phyloP scores from a whole-genome alignment of 495 filamentous ascomycete genomes.

The Aspergillus homomorphus region DNA sequence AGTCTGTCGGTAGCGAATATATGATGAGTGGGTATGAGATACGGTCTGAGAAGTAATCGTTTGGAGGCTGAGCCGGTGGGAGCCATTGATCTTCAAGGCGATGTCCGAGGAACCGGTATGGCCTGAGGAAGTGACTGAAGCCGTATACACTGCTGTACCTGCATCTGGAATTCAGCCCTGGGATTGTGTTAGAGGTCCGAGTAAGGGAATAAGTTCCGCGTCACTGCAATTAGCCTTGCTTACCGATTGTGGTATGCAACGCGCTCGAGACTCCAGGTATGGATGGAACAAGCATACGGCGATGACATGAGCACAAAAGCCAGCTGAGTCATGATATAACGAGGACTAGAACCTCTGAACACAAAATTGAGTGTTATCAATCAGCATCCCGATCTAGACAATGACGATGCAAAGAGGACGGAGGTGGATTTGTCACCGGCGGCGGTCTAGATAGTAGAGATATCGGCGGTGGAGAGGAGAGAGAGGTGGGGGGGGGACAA shows the following conservation, averaged over 20 bases:
- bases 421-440: conserved; percentile 13
- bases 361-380: neutral
- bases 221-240: neutral
- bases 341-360: neutral
- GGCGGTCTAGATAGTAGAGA: conserved; percentile 11
- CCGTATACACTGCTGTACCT: neutral
- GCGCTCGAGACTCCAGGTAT: neutral
- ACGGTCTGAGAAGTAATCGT: too few relatives aligned
- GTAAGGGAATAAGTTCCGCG: neutral
- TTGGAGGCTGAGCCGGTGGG: too few relatives aligned
- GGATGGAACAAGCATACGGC: neutral
- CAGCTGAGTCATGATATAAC: neutral
- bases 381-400: neutral
- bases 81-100: too few relatives aligned
- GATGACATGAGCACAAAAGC: neutral
- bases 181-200: neutral
- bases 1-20: too few relatives aligned
- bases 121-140: neutral
- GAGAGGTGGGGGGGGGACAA: conserved; percentile 11
- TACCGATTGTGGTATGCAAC: neutral
- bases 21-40: too few relatives aligned
- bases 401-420: neutral
- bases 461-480: conserved; percentile 17
- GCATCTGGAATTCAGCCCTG: neutral
- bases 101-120: too few relatives aligned